These are phyloP conservation scores for Echinosophora koreensis DNA, from an alignment of 306 rosid species.

Conservation along the genomic window DNA sequence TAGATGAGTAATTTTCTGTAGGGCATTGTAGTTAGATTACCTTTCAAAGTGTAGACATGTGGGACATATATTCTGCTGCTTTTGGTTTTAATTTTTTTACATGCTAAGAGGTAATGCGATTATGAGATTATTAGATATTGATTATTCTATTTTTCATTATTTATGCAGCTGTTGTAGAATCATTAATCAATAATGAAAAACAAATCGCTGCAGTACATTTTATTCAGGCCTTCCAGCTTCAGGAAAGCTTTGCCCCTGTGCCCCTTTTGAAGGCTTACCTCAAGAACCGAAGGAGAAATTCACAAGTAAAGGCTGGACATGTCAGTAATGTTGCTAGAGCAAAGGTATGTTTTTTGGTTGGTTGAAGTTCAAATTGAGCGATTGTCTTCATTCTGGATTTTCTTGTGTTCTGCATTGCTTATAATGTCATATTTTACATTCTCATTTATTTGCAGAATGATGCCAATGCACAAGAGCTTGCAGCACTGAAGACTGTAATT, in stretches of 20 bases:
- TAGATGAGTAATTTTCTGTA: constrained; percentile 49
- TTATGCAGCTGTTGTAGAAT: constrained; percentile 67
- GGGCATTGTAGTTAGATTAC: constrained; percentile 42
- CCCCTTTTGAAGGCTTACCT: constrained; percentile 77
- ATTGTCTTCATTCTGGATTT: constrained; percentile 23
- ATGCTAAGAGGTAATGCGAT: constrained; percentile 19
- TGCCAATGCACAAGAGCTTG: constrained; percentile 65
- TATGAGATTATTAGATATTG: constrained; percentile 42
- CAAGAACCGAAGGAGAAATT: constrained; percentile 76
- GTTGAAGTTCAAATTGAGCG: constrained; percentile 31
- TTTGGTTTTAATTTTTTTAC: constrained; percentile 37
- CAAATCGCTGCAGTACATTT: constrained; percentile 75
- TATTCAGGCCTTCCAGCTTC: constrained; percentile 71
- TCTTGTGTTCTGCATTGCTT: constrained; percentile 35
- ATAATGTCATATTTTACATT: constrained; percentile 24
- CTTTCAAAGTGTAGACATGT: constrained; percentile 40
- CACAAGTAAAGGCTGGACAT: constrained; percentile 70
- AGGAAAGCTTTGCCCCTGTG: constrained; percentile 71
- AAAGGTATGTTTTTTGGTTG: constrained; percentile 57
- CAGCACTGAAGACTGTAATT: constrained; percentile 68
- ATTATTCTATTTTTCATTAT: constrained; percentile 34
- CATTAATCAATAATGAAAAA: constrained; percentile 60
- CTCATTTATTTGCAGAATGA: constrained; percentile 52
- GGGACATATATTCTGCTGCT: constrained; percentile 32
- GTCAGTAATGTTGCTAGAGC: constrained; percentile 53